phyloP scores from a whole-genome alignment of 2,329 filamentous ascomycete species.

The Aspergillus pseudoterreus region DNA sequence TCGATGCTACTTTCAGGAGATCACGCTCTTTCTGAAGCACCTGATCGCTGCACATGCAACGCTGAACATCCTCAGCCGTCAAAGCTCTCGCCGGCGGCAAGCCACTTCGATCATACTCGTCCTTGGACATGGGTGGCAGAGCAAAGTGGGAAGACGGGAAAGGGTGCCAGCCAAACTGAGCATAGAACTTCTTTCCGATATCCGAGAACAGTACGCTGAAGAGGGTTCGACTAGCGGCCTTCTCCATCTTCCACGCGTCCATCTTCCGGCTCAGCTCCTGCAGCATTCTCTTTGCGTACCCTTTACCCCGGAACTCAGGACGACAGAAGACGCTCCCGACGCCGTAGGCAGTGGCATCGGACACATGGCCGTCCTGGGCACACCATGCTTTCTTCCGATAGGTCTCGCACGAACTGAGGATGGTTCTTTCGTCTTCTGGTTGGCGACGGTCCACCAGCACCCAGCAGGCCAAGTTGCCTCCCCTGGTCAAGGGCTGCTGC shows the following conservation, averaged over 20 bases:
- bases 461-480: slow-evolving; percentile 56
- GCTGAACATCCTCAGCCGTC: slow-evolving; percentile 30
- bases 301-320: slow-evolving; percentile 62
- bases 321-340: slow-evolving; percentile 78
- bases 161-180: slow-evolving; percentile 69
- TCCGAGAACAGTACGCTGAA: slow-evolving; percentile 85
- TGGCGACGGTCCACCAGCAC: slow-evolving; percentile 51
- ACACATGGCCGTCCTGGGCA: slow-evolving; percentile 51
- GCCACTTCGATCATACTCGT: slow-evolving; percentile 17
- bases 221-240: slow-evolving; percentile 40
- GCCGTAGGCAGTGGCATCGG: slow-evolving; percentile 62
- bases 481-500: slow-evolving; percentile 49
- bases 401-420: slow-evolving; percentile 59
- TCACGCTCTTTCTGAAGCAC: slow-evolving; percentile 64
- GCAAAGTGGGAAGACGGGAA: slow-evolving; percentile 70
- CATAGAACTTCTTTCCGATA: slow-evolving; percentile 80
- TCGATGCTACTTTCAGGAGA: slow-evolving; percentile 51
- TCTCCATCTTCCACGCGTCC: slow-evolving; percentile 50
- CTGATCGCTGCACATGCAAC: slow-evolving; percentile 54
- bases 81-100: slow-evolving; percentile 30
- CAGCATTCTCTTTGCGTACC: slow-evolving; percentile 77
- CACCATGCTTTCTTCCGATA: slow-evolving; percentile 40
- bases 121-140: slow-evolving; percentile 47
- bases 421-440: slow-evolving; percentile 38
- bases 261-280: slow-evolving; percentile 57